Conservation (phyloP, 2,329 filamentous ascomycete species). For the Fusarium transvaalense region DNA sequence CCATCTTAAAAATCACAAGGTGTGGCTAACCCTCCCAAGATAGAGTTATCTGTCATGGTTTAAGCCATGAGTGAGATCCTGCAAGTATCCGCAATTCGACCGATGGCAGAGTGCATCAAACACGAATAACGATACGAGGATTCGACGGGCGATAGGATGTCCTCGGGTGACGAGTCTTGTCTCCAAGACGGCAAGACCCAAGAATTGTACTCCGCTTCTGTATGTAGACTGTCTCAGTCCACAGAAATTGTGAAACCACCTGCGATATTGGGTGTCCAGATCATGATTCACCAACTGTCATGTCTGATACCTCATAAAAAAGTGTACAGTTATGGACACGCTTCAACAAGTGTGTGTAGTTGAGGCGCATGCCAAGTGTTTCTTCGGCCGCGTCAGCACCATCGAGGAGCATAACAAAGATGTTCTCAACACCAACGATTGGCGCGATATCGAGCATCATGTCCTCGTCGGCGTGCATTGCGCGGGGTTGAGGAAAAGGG, state of each 20-base stretch:
- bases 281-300: conserved; percentile 13
- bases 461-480: conserved; percentile 38
- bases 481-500: conserved; percentile 32
- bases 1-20: not conserved
- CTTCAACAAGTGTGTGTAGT: not conserved
- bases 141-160: not conserved
- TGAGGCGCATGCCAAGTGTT: conserved; percentile 16
- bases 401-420: conserved; percentile 18
- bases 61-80: conserved; percentile 13
- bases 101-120: conserved; percentile 9
- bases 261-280: conserved; percentile 1
- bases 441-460: conserved; percentile 38
- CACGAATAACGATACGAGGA: conserved; percentile 20
- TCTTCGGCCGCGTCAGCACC: conserved; percentile 37
- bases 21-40: not conserved
- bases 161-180: conserved; percentile 4
- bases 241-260: not conserved
- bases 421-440: conserved; percentile 28
- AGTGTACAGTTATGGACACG: not conserved
- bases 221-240: not conserved
- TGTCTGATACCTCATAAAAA: conserved; percentile 23
- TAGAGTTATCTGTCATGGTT: conserved; percentile 13
- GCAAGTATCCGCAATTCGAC: not conserved
- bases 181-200: not conserved
- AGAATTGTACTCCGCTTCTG: conserved; percentile 1